Base-by-base conservation (phyloP, 2,329 filamentous ascomycete species). In the Aspergillus neotritici region DNA sequence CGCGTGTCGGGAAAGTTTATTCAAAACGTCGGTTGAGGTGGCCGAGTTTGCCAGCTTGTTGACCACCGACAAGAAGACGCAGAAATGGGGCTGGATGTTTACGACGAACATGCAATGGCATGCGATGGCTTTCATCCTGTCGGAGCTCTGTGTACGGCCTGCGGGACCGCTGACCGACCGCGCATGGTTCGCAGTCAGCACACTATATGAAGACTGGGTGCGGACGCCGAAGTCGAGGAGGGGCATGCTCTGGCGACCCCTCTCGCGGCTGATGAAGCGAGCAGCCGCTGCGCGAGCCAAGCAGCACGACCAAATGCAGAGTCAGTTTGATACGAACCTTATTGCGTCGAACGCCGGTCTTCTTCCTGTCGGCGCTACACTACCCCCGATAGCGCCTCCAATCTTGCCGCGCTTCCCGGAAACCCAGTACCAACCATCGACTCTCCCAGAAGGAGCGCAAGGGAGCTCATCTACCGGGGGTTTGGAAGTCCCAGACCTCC, bases 1-100 rank as follows among this genome's bases (percentile, higher is more conserved):
- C 38, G 81, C 82, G 37, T 78, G 79, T 7, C 79, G 80, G 44
- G 78, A 87, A 48, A 81, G 81, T 44, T 71, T 90, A 1, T 86
- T 88, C 59, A 68, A 83, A 16, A 84, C 83, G 0, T 82, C 84
- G 2, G 75, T 90, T 17, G 85, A 90, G 55, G 80, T 89, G 17
- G 76, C 88, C 36, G 86, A 90, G 61, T 82, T 86, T 58, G 78
- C 78, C 13, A 71, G 82, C 37, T 71, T 85, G 1, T 67, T 89
- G 11, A 79, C 84, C 53, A 78, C 74, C 0, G 82, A 87, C 52
- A 69, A 73, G 30, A 70, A 74, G 10, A 83, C 78, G 0, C 70
- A 74, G 54, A 78, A 79, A 55, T 84, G 80, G 80, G 72, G 75
- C 31, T 84, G 81, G 81, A 68, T 83, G 0, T 82, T 82, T 66